Evolutionary conservation across 2,329 filamentous ascomycete genomes (phyloP).

Genomic region (Didymella pomorum): DNA sequence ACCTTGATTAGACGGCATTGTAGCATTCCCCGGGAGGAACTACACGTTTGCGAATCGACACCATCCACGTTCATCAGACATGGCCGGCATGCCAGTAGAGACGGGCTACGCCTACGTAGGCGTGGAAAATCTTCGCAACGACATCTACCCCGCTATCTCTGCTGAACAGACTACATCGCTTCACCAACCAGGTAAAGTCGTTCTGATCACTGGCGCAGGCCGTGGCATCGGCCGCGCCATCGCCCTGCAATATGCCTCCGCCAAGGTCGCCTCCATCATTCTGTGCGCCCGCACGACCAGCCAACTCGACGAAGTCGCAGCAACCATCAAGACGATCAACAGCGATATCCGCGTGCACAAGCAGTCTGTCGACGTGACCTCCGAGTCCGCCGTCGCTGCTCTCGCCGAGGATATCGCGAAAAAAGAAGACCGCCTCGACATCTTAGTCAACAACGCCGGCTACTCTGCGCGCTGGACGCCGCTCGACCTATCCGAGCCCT

Average conservation of each 20-base stretch:
- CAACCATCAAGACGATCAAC: conserved; percentile 50
- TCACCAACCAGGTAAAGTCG: conserved; percentile 45
- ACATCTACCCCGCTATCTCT: conserved; percentile 64
- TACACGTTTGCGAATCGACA: too few relatives aligned
- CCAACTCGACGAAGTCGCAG: conserved; percentile 48
- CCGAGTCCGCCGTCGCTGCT: conserved; percentile 45
- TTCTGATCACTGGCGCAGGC: conserved; percentile 65
- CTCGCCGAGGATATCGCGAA: conserved; percentile 46
- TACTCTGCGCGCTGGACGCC: conserved; percentile 41
- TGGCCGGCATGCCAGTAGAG: conserved; percentile 1
- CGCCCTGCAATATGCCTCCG: conserved; percentile 63
- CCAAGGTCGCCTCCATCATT: conserved; percentile 61
- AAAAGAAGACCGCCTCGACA: conserved; percentile 47
- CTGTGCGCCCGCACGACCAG: conserved; percentile 60
- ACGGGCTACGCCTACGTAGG: conserved; percentile 27
- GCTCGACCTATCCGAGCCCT: conserved; percentile 47
- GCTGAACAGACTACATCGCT: conserved; percentile 50
- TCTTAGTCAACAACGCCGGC: conserved; percentile 61
- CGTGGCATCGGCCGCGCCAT: conserved; percentile 63
- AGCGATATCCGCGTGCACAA: conserved; percentile 54
- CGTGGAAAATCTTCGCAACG: conserved; percentile 46
- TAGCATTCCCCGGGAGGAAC: not conserved
- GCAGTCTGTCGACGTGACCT: conserved; percentile 56
- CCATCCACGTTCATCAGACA: not conserved
- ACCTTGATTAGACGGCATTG: not conserved